Percentiles rank a stretch among this genome's conserved stretches.
Evolutionary conservation across 2,329 filamentous ascomycete species (phyloP).

Genomic region (Trichoderma asperellum): DNA sequence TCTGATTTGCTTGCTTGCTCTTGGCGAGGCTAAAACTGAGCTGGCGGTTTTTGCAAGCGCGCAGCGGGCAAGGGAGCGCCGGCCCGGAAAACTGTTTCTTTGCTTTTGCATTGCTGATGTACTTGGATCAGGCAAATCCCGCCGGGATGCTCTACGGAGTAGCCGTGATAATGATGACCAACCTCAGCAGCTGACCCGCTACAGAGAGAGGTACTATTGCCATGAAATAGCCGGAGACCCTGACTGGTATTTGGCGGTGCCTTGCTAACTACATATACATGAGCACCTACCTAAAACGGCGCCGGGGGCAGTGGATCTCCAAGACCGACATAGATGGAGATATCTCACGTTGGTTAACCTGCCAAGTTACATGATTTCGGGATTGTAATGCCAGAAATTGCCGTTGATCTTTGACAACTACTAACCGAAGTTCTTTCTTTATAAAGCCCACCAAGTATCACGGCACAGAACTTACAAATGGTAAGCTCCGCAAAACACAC

Average conservation of each 20-base stretch:
- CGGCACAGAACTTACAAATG: not conserved
- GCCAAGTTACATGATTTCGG: not conserved
- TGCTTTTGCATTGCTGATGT: not conserved
- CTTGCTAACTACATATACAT: not conserved
- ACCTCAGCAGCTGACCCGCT: not conserved
- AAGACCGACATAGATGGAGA: not conserved
- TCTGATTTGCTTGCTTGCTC: not conserved
- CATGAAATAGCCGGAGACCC: not conserved
- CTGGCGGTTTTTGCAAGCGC: slow-evolving; percentile 27
- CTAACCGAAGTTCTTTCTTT: not conserved
- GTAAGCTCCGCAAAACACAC: not conserved
- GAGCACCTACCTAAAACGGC: not conserved
- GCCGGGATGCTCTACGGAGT: not conserved
- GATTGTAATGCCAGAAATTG: not conserved
- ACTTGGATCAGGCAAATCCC: not conserved
- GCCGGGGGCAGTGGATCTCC: too few relatives aligned
- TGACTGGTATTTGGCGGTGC: not conserved
- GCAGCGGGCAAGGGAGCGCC: slow-evolving; percentile 15
- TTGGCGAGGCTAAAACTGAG: slow-evolving; percentile 29
- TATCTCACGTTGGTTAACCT: not conserved
- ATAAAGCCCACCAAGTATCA: not conserved
- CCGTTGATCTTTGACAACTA: not conserved
- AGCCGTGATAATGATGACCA: not conserved
- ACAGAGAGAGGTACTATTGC: not conserved
- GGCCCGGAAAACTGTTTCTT: slow-evolving; percentile 26